These are phyloP conservation scores for Penicillium sp. DNA, from an alignment of 2,329 filamentous ascomycete species.

Conservation along the genomic window DNA sequence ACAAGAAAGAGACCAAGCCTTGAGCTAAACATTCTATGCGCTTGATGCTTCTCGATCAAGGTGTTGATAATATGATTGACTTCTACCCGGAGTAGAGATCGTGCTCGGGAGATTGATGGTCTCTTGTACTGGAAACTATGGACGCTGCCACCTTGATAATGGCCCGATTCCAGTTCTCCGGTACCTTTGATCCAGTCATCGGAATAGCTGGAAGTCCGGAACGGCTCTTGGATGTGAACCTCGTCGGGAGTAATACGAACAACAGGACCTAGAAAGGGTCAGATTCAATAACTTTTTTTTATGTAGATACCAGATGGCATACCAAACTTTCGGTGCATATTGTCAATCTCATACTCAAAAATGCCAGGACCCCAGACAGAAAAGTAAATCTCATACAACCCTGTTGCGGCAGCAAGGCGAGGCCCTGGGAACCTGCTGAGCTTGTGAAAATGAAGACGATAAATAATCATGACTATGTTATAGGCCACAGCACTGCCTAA, in stretches of 20 bases:
- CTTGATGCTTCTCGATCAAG: conserved; percentile 17
- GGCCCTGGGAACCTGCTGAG: conserved; percentile 25
- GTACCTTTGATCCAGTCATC: conserved; percentile 23
- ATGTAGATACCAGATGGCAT: background rate
- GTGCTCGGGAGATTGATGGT: conserved; percentile 17
- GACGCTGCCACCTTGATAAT: background rate
- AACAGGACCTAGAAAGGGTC: conserved; percentile 17
- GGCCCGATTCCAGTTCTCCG: background rate
- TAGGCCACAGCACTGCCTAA: conserved; percentile 25
- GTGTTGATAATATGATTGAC: conserved; percentile 17
- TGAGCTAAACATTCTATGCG: conserved; percentile 11
- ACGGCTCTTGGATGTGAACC: conserved; percentile 22
- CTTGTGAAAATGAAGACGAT: conserved; percentile 26
- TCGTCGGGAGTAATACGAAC: conserved; percentile 27
- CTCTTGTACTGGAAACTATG: conserved; percentile 15
- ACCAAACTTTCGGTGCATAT: conserved; percentile 24
- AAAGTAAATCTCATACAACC: conserved; percentile 25
- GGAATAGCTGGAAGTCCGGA: conserved; percentile 4
- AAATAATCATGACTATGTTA: conserved; percentile 19
- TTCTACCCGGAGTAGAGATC: conserved; percentile 19
- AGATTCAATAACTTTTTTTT: background rate
- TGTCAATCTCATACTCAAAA: conserved; percentile 21
- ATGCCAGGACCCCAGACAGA: conserved; percentile 14
- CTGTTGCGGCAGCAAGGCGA: conserved; percentile 21
- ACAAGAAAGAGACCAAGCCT: conserved; percentile 2